Percentiles rank a stretch among this genome's conserved stretches.
These are phyloP conservation scores for Kluyveromyces lactis DNA, from an alignment of 805 yeast species.

Conservation along the genomic window DNA sequence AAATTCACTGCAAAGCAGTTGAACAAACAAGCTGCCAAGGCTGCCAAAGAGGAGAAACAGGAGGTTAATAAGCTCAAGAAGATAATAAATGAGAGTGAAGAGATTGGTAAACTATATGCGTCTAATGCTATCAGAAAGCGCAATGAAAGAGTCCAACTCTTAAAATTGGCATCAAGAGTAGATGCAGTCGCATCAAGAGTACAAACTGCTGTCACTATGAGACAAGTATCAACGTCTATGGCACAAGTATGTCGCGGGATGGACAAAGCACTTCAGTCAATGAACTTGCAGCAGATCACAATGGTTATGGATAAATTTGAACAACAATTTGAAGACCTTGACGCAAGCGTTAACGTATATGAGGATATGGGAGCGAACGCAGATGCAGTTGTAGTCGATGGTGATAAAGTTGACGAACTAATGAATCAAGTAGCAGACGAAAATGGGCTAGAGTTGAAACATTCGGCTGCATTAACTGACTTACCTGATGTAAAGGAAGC, in stretches of 20 bases:
- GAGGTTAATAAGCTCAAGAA: constrained; percentile 88
- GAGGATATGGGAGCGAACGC: constrained; percentile 84
- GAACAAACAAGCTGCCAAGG: constrained; percentile 79
- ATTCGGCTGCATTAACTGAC: constrained; percentile 49
- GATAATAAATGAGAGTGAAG: constrained; percentile 41
- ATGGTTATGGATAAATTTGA: constrained; percentile 97
- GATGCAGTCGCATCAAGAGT: constrained; percentile 95
- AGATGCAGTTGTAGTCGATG: constrained; percentile 85
- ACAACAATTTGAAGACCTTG: constrained; percentile 90
- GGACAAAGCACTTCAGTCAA: constrained; percentile 92
- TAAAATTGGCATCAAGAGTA: constrained; percentile 77
- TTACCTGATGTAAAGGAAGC: constrained; percentile 51
- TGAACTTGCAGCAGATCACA: constrained; percentile 90
- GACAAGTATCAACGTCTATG: constrained; percentile 91
- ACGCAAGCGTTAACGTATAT: constrained; percentile 87
- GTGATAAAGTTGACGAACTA: constrained; percentile 86
- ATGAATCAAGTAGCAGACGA: constrained; percentile 94
- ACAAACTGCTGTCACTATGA: constrained; percentile 97
- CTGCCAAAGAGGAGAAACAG: constrained; percentile 80
- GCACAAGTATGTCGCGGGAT: constrained; percentile 85
- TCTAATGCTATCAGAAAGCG: constrained; percentile 91
- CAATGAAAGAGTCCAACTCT: constrained; percentile 73
- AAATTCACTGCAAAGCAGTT: constrained; percentile 90
- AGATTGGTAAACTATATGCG: constrained; percentile 89
- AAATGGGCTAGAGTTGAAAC: constrained; percentile 89